These are phyloP conservation scores for Linnemannia schmuckeri DNA, from an alignment of 192 early-diverging fungal species.

Conservation along the genomic window DNA sequence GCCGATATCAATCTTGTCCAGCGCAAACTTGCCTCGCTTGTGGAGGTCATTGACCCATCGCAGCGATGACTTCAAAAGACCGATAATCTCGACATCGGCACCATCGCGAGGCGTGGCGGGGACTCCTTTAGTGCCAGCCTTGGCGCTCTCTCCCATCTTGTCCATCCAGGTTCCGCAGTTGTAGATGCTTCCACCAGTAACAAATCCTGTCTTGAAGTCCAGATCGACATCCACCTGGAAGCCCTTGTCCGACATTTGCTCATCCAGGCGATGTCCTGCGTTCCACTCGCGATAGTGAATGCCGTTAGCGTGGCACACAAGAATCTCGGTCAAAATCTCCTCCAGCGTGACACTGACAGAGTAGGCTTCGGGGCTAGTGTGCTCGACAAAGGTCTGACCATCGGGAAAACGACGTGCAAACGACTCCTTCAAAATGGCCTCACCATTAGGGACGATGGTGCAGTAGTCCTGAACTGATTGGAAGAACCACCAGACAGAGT, in stretches of 20 bases:
- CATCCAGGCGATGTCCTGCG: slow-evolving; percentile 88
- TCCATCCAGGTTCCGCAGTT: slow-evolving; percentile 99
- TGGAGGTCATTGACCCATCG: slow-evolving; percentile 80
- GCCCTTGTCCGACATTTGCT: slow-evolving; percentile 92
- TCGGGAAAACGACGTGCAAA: slow-evolving; percentile 90
- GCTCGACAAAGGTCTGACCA: slow-evolving; percentile 76
- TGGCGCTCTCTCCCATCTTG: slow-evolving; percentile 95
- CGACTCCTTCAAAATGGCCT: slow-evolving; percentile 73
- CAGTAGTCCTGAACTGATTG: slow-evolving; percentile 94
- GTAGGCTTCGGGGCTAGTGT: slow-evolving; percentile 76
- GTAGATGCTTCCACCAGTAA: slow-evolving; percentile 88
- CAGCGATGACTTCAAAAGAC: slow-evolving; percentile 87
- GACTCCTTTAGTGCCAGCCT: slow-evolving; percentile 91
- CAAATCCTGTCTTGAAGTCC: slow-evolving; percentile 84
- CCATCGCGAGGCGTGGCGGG: slow-evolving; percentile 97
- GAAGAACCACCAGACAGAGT: slow-evolving; percentile 97
- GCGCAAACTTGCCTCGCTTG: slow-evolving; percentile 38
- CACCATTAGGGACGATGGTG: slow-evolving; percentile 78
- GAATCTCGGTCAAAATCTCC: slow-evolving; percentile 91
- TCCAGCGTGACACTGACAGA: slow-evolving; percentile 76
- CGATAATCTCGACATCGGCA: slow-evolving; percentile 91
- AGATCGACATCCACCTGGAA: slow-evolving; percentile 87
- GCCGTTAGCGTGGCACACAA: slow-evolving; percentile 91
- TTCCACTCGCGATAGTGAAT: slow-evolving; percentile 96
- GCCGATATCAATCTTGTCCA: slow-evolving; percentile 23